These are phyloP conservation scores for Ceratobasidium theobromae DNA, from an alignment of 1,284 basidiomycete species.

Conservation along the genomic window DNA sequence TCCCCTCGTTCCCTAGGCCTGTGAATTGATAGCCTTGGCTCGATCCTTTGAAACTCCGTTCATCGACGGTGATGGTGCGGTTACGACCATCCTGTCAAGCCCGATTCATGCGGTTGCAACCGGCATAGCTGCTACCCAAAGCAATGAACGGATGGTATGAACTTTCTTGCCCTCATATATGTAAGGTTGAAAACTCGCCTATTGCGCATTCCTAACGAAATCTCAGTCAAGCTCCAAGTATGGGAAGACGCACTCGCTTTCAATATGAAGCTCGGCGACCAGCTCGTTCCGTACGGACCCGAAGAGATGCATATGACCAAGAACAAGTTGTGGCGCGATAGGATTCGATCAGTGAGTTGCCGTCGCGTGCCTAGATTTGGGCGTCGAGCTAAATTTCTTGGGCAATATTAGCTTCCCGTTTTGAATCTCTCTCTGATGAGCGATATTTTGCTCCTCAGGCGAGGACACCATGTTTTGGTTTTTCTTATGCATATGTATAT, in stretches of 20 bases:
- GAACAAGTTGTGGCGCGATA: conserved; percentile 63
- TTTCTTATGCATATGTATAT: conserved; percentile 59
- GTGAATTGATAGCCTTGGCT: too few relatives aligned
- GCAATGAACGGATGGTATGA: too few relatives aligned
- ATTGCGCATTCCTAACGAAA: conserved; percentile 50
- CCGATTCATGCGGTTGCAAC: too few relatives aligned
- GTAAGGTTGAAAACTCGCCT: too few relatives aligned
- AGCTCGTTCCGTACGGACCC: conserved; percentile 45
- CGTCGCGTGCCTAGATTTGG: not conserved
- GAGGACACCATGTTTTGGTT: conserved; percentile 57
- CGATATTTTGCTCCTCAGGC: conserved; percentile 69
- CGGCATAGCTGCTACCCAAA: too few relatives aligned
- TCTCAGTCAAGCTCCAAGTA: conserved; percentile 55
- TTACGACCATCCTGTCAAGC: too few relatives aligned
- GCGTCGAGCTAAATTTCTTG: not conserved
- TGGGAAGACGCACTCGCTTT: conserved; percentile 67
- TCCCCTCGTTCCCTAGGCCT: too few relatives aligned
- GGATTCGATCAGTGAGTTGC: conserved; percentile 58
- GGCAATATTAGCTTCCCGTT: conserved; percentile 59
- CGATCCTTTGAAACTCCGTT: too few relatives aligned
- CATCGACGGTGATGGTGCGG: too few relatives aligned
- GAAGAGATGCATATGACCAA: conserved; percentile 50
- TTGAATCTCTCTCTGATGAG: conserved; percentile 56
- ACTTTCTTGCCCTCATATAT: too few relatives aligned
- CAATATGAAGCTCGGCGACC: conserved; percentile 60